These are phyloP conservation scores for Baorangia bicolor DNA, from an alignment of 768 basidiomycete genomes.

Conservation along the genomic window DNA sequence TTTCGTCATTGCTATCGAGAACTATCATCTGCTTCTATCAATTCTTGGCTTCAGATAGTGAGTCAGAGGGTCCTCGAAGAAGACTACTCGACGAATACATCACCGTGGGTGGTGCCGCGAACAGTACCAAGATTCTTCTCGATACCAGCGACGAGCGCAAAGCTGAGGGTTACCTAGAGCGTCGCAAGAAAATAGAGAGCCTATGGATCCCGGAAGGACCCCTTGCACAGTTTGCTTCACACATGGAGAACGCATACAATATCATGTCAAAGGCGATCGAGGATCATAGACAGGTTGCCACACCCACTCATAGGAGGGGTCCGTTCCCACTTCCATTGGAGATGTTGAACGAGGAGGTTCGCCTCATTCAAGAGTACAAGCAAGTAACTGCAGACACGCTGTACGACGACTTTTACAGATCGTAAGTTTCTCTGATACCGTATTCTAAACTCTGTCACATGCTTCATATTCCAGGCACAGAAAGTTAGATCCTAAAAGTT, in stretches of 20 bases:
- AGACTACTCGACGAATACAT: slow-evolving; percentile 28
- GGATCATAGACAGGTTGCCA: slow-evolving; percentile 14
- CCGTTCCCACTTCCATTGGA: slow-evolving; percentile 24
- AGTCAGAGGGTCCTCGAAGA: slow-evolving; percentile 22
- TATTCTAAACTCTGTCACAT: background rate
- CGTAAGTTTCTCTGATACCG: slow-evolving; percentile 5
- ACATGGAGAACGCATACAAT: slow-evolving; percentile 17
- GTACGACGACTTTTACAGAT: slow-evolving; percentile 22
- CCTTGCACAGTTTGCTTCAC: slow-evolving; percentile 19
- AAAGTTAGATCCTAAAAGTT: slow-evolving; percentile 25
- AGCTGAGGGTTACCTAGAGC: slow-evolving; percentile 20
- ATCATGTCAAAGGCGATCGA: slow-evolving; percentile 25
- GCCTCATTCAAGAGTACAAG: slow-evolving; percentile 23
- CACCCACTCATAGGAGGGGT: slow-evolving; percentile 13
- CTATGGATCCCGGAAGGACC: slow-evolving; percentile 20
- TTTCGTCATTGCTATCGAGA: slow-evolving; percentile 18
- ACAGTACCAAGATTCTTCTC: slow-evolving; percentile 24
- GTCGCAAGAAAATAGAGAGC: slow-evolving; percentile 19
- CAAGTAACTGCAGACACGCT: slow-evolving; percentile 9
- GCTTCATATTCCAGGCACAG: slow-evolving; percentile 10
- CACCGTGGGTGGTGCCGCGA: slow-evolving; percentile 27
- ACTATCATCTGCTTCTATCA: slow-evolving; percentile 29
- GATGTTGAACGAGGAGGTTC: slow-evolving; percentile 24
- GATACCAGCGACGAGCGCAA: slow-evolving; percentile 24
- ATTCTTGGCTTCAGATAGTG: slow-evolving; percentile 26